Evolutionary conservation across 176 grass and related monocot genomes (phyloP), one percentile per base, ranked within the genome.

Genomic region (Alopecurus myosuroides): DNA sequence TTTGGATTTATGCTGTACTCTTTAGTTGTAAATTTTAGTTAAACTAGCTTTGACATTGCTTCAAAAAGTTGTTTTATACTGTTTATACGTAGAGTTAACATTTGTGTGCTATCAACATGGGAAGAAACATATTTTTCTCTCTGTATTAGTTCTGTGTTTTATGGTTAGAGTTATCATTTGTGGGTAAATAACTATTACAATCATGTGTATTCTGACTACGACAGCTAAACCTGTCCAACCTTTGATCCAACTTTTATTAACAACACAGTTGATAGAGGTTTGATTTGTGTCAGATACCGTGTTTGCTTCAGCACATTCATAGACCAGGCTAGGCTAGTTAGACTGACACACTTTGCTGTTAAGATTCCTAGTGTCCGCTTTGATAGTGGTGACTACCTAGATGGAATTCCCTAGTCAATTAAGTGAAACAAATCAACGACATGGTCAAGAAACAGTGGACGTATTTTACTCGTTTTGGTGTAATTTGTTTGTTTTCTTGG

Each of bases 351-450:
- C 37, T 79, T 70, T 17, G 56, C 56, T 76, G 57, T 75, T 10
- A 2, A 85, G 82, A 89, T 89, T 85, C 87, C 87, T 6, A 76
- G 15, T 89, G 67, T 68, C 58, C 45, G 76, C 28, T 35, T 5
- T 17, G 18, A 82, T 6, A 33, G 7, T 78, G 19, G n/a, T 33
- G 53, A 55, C 53, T 68, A 49, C 46, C 15, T 49, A 76, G 79
- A 60, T 82, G 79, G 17, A 80, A 80, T 19, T 12, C 15, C 12
- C 1, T 7, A 74, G 40, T 62, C 39, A 53, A n/a, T n/a, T n/a
- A n/a, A n/a, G 66, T 18, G 14, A 3, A 35, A 19, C 18, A 70
- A 49, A 22, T 69, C 35, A 2, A 41, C 9, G 7, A 0, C 41
- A 0, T 1, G 4, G 52, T 79, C 65, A 63, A 84, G n/a, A 33